These are phyloP conservation scores for Ophiocordyceps camponoti-leonardi DNA, from an alignment of 2,329 filamentous ascomycete genomes.

Conservation along the genomic window DNA sequence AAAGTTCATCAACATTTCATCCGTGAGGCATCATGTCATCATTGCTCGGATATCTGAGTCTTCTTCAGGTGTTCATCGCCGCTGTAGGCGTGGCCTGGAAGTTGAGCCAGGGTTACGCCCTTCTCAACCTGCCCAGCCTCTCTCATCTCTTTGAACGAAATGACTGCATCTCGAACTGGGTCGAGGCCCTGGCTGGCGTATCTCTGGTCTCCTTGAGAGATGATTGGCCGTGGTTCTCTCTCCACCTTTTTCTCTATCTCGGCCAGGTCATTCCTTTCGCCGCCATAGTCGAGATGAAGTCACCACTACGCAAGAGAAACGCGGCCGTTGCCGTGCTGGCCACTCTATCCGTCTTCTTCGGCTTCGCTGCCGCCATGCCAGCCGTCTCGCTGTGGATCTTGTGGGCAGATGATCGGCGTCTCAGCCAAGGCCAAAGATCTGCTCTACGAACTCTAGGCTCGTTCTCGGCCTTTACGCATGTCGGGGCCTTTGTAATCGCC, in stretches of 20 bases:
- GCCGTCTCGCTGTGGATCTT: slow-evolving; percentile 1
- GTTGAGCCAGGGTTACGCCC: slow-evolving; percentile 1
- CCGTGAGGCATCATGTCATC: background rate
- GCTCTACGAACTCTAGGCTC: background rate
- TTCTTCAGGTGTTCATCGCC: slow-evolving; percentile 1
- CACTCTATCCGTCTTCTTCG: background rate
- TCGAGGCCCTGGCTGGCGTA: background rate
- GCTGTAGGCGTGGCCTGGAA: slow-evolving; percentile 2
- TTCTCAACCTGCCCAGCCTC: background rate
- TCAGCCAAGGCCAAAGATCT: background rate
- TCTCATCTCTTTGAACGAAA: background rate
- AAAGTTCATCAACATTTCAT: too few species aligned
- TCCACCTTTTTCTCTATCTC: slow-evolving; percentile 4
- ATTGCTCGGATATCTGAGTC: background rate
- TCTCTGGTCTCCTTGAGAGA: background rate
- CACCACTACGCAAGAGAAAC: background rate
- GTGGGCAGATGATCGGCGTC: background rate
- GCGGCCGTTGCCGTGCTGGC: background rate
- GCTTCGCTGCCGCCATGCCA: slow-evolving; percentile 3
- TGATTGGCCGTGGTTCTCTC: slow-evolving; percentile 4
- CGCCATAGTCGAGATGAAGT: background rate
- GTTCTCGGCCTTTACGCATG: slow-evolving; percentile 1
- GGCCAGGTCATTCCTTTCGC: slow-evolving; percentile 2
- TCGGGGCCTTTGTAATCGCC: slow-evolving; percentile 3
- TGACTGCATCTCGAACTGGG: background rate